These are phyloP conservation scores for Trichosporon coremiiforme DNA, from an alignment of 1,284 basidiomycete genomes.

Conservation along the genomic window DNA sequence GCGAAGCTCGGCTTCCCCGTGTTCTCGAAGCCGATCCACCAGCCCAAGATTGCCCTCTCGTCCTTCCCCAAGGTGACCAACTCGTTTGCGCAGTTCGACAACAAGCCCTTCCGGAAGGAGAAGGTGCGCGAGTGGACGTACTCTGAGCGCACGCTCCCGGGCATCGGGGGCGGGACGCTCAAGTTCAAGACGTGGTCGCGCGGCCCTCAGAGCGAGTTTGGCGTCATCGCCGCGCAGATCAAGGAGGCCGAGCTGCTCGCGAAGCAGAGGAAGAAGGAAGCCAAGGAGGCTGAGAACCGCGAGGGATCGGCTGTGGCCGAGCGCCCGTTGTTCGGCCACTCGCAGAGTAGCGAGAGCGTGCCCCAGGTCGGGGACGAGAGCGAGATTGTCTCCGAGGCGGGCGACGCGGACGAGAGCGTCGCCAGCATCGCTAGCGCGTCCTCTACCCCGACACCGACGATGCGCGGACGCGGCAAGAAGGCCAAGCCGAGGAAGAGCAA, in stretches of 20 bases:
- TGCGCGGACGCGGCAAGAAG: constrained; percentile 24
- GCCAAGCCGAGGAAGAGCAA: constrained; percentile 46
- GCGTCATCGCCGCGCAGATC: constrained; percentile 41
- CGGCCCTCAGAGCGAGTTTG: constrained; percentile 47
- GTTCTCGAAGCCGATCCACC: constrained; percentile 47
- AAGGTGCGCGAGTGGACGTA: constrained; percentile 42
- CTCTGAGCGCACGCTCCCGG: constrained; percentile 36
- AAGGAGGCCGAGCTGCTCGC: constrained; percentile 43
- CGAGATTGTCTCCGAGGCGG: constrained; percentile 38
- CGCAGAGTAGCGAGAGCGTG: constrained; percentile 32
- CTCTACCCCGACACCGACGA: constrained; percentile 25
- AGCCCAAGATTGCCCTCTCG: constrained; percentile 42
- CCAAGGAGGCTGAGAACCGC: constrained; percentile 26
- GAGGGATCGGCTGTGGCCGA: constrained; percentile 25
- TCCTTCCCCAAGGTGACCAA: constrained; percentile 50
- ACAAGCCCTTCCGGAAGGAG: constrained; percentile 47
- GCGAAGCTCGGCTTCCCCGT: constrained; percentile 48
- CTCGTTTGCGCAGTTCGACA: constrained; percentile 47
- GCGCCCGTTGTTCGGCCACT: constrained; percentile 26
- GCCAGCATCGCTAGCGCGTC: constrained; percentile 18
- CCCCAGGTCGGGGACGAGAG: constrained; percentile 24
- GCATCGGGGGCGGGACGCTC: constrained; percentile 46
- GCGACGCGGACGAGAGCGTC: constrained; percentile 38
- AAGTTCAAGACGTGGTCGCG: constrained; percentile 48
- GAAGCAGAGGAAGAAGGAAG: constrained; percentile 31